Percentiles rank a stretch among this genome's conserved stretches.
Conservation (phyloP, 1,284 basidiomycete species). For the Ustilago crameri region DNA sequence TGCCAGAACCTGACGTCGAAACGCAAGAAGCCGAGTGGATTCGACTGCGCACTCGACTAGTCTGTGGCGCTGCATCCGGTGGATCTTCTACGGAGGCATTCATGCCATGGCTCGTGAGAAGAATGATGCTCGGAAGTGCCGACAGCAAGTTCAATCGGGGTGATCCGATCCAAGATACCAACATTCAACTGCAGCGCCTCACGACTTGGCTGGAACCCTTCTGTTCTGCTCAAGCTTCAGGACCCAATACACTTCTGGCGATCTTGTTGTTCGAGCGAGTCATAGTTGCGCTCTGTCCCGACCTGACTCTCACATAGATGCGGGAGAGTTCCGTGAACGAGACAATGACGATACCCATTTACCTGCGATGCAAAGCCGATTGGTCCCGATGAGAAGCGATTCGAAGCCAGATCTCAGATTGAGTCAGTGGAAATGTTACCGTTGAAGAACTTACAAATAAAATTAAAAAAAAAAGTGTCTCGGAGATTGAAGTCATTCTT, state of each 20-base stretch:
- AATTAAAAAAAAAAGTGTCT: not conserved
- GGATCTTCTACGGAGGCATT: not conserved
- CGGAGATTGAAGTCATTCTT: slow-evolving; percentile 19
- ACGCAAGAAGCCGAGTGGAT: slow-evolving; percentile 41
- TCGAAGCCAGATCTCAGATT: too few species aligned
- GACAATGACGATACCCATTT: slow-evolving; percentile 1
- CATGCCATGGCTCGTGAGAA: slow-evolving; percentile 12
- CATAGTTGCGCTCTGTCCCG: slow-evolving; percentile 34
- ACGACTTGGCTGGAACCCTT: slow-evolving; percentile 41
- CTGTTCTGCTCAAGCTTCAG: slow-evolving; percentile 49
- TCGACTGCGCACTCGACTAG: slow-evolving; percentile 29
- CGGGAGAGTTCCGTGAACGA: not conserved
- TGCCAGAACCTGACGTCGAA: slow-evolving; percentile 32
- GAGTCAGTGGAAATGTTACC: too few species aligned
- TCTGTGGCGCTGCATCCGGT: not conserved
- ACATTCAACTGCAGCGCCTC: slow-evolving; percentile 27
- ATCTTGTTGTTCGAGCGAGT: slow-evolving; percentile 47
- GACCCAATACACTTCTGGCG: slow-evolving; percentile 47
- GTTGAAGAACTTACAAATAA: too few species aligned
- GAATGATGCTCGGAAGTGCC: slow-evolving; percentile 28
- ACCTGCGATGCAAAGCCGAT: too few species aligned
- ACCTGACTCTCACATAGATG: slow-evolving; percentile 23
- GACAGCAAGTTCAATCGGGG: slow-evolving; percentile 5
- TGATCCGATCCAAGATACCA: slow-evolving; percentile 16
- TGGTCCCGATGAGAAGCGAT: too few species aligned